Evolutionary conservation across 768 basidiomycete species (phyloP).

Genomic region (Mycena indigotica): DNA sequence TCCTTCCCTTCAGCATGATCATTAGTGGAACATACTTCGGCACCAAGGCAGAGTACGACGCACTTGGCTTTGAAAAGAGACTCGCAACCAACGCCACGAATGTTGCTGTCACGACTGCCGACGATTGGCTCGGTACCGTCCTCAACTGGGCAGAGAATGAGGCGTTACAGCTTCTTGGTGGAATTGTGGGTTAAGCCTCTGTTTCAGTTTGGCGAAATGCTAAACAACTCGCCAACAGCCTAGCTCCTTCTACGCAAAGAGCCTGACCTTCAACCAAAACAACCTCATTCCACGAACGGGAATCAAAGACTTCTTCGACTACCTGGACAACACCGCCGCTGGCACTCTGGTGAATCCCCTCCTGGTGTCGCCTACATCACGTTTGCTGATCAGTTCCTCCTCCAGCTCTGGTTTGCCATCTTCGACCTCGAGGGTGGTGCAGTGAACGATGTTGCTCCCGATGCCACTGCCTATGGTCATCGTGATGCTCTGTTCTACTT

Average conservation of each 20-base stretch:
- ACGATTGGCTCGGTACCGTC: conserved; percentile 22
- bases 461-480: conserved; percentile 22
- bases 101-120: conserved; percentile 7
- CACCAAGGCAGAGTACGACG: conserved; percentile 19
- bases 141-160: conserved; percentile 22
- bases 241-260: conserved; percentile 22
- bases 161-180: conserved; percentile 16
- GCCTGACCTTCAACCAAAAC: conserved; percentile 16
- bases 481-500: conserved; percentile 22
- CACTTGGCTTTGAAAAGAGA: conserved; percentile 13
- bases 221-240: conserved; percentile 7
- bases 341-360: conserved; percentile 15
- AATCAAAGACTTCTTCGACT: conserved; percentile 16
- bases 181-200: conserved; percentile 11
- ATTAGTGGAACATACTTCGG: conserved; percentile 19
- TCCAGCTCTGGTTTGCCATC: conserved; percentile 23
- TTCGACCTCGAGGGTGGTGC: conserved; percentile 22
- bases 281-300: conserved; percentile 15
- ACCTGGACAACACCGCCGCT: conserved; percentile 17
- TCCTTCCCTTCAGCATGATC: conserved; percentile 22
- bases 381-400: too few species aligned
- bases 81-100: conserved; percentile 1
- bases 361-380: too few species aligned
- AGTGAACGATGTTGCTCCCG: conserved; percentile 18
- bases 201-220: too few species aligned